Evolutionary conservation across 805 yeast genomes (phyloP).

Genomic region (Candida verbasci): DNA sequence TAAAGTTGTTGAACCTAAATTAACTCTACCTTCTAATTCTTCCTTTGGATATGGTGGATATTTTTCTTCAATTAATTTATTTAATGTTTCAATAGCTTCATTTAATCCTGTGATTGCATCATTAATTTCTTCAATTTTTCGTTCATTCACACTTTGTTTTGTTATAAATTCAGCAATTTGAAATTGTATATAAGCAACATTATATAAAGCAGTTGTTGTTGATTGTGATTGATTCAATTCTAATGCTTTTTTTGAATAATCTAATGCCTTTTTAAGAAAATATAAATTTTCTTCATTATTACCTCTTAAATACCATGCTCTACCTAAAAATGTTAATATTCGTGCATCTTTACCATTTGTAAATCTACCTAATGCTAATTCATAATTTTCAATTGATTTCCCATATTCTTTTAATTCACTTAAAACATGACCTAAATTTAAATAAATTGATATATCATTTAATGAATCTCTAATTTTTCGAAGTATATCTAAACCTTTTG

Average conservation of each 20-base stretch:
- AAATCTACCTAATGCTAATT: constrained; percentile 66
- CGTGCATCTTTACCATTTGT: constrained; percentile 61
- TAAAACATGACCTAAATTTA: constrained; percentile 85
- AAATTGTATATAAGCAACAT: constrained; percentile 77
- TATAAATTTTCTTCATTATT: constrained; percentile 57
- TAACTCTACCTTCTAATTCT: constrained; percentile 83
- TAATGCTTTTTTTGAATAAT: constrained; percentile 57
- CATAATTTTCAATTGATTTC: constrained; percentile 87
- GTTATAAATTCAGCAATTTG: constrained; percentile 82
- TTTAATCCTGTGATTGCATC: constrained; percentile 52
- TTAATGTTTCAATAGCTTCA: constrained; percentile 57
- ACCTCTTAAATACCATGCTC: constrained; percentile 86
- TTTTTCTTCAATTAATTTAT: constrained; percentile 51
- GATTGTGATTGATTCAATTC: constrained; percentile 35
- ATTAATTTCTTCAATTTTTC: constrained; percentile 61
- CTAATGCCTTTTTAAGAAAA: constrained; percentile 59
- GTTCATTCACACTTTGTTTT: constrained; percentile 51
- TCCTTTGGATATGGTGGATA: constrained; percentile 75
- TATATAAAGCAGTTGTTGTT: constrained; percentile 54
- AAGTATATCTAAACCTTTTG: constrained; percentile 78
- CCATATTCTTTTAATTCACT: constrained; percentile 76
- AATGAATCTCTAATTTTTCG: constrained; percentile 87
- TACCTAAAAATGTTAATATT: constrained; percentile 68
- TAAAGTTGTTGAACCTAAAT: constrained; percentile 74
- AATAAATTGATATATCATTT: constrained; percentile 74